Conservation (phyloP, 257 asterid genomes). For the Primulina tabacum region DNA sequence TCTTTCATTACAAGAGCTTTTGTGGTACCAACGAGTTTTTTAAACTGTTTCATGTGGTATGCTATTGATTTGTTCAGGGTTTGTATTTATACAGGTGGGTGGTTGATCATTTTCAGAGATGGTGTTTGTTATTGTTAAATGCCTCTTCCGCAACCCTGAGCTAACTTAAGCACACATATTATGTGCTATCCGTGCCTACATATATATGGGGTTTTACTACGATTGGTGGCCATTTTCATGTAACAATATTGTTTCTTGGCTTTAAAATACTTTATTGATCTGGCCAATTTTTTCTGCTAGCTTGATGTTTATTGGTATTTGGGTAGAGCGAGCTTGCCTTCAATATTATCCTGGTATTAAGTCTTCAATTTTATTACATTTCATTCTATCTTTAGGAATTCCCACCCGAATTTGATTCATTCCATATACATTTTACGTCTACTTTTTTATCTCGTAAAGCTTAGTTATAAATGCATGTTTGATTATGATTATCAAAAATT, state of each 20-base stretch:
- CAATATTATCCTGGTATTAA: not conserved
- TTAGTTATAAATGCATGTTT: too few species aligned
- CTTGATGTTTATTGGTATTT: not conserved
- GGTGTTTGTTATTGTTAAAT: slow-evolving; percentile 3
- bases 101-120: slow-evolving; percentile 11
- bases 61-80: slow-evolving; percentile 18
- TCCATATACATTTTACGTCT: too few species aligned
- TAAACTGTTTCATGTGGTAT: slow-evolving; percentile 18
- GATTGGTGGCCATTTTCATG: slow-evolving; percentile 4
- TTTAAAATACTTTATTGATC: slow-evolving; percentile 1
- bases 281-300: not conserved
- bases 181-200: slow-evolving; percentile 3
- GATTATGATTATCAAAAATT: too few species aligned
- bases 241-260: not conserved
- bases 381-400: too few species aligned
- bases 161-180: not conserved
- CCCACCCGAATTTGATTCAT: too few species aligned
- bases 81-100: slow-evolving; percentile 16
- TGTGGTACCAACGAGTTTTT: not conserved
- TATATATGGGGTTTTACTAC: not conserved
- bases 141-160: slow-evolving; percentile 17
- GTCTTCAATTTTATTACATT: too few species aligned
- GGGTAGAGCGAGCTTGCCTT: not conserved
- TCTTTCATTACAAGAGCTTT: not conserved
- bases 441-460: too few species aligned